These are phyloP conservation scores for Polyporus arcularius DNA, from an alignment of 768 basidiomycete species.

Conservation along the genomic window DNA sequence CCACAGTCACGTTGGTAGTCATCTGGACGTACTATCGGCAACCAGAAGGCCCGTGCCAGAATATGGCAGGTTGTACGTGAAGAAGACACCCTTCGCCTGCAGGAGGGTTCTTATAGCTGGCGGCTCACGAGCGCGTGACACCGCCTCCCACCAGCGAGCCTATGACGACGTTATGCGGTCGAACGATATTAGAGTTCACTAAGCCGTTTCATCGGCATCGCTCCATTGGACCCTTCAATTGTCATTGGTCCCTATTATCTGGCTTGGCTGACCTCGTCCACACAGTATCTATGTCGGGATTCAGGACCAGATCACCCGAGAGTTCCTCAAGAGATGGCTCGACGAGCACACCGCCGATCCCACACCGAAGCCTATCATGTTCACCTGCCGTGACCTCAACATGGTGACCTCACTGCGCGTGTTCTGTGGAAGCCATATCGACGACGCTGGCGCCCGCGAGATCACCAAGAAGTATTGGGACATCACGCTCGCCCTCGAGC, in stretches of 20 bases:
- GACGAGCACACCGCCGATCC: constrained; percentile 49
- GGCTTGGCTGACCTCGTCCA: neutral
- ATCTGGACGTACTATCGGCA: no score
- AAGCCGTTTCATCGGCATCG: no score
- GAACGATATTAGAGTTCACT: no score
- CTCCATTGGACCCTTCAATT: no score
- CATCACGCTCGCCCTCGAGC: constrained; percentile 92
- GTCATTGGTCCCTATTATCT: neutral
- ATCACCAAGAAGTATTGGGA: constrained; percentile 95
- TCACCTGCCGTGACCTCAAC: constrained; percentile 89
- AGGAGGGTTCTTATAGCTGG: no score
- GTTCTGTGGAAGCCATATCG: constrained; percentile 91
- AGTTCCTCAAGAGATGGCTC: constrained; percentile 77
- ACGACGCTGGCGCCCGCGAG: constrained; percentile 72
- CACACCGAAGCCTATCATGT: constrained; percentile 70
- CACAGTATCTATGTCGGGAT: constrained; percentile 78
- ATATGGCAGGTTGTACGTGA: no score
- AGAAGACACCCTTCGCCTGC: no score
- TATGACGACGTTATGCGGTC: no score
- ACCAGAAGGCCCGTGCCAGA: no score
- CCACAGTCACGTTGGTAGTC: no score
- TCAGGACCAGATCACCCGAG: constrained; percentile 81
- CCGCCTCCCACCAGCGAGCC: no score
- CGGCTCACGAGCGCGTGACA: no score
- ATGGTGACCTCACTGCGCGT: constrained; percentile 97